Evolutionary conservation across 177 flowering plant genomes (phyloP), one percentile per base, ranked within the genome.

Genomic region (Vitis hybrid): DNA sequence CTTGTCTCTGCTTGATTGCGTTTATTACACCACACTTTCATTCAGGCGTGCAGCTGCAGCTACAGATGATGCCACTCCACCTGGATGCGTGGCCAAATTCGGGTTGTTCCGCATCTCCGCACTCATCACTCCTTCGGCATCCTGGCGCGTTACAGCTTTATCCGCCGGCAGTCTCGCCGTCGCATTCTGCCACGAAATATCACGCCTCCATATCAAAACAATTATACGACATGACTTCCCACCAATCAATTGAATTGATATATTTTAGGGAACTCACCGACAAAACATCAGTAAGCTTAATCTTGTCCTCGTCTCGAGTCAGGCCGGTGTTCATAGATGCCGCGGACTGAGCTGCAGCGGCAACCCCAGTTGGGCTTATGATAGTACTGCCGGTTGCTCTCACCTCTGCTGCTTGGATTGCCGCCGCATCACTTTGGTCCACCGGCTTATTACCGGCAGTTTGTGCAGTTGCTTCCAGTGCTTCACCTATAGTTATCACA

Each of bases 331-430:
- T 89, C 60, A 40, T 49, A 58, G 77, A 49, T 0, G 88, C 89
- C 0, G 90, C 88, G 6, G 89, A 77, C 52, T 86, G 89, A 62
- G 90, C 89, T 1, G 77, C 18, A 21, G 92, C 83, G 0, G 79
- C 87, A 3, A 86, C 74, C 6, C 90, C 91, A 1, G 85, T 84
- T 0, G 85, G 85, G n/a, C 50, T 50, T 6, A 77, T 65, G 10
- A 73, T 72, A 21, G 55, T 82, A 15, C 71, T 59, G 5, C 89
- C 83, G 0, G 86, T 79, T 1, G 90, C 90, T 60, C 88, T 67
- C 3, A 77, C 83, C 75, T 83, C 88, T 2, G 92, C 89, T 1
- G 88, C 92, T 60, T 86, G 88, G 46, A 86, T 83, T 1, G 89
- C 89, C 0, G 90, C 84, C 0, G 89, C 86, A 66, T 88, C 87